phyloP scores from a whole-genome alignment of 768 basidiomycete genomes.

The Rhizopogon rudus region DNA sequence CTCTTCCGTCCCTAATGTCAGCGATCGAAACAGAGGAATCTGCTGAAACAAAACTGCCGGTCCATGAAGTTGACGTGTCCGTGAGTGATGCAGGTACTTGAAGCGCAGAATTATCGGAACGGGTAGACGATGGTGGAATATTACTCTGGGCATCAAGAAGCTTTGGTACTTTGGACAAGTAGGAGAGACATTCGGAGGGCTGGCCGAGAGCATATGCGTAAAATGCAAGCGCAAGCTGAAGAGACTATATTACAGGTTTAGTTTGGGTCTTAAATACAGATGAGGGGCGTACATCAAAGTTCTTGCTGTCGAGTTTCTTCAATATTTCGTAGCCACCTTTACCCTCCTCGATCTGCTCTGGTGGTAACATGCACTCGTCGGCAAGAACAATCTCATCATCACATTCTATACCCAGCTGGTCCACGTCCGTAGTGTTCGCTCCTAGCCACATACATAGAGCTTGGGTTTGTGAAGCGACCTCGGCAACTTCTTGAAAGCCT shows the following conservation, averaged over 20 bases:
- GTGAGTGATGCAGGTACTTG: constrained; percentile 30
- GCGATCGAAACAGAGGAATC: constrained; percentile 36
- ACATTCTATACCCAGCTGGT: constrained; percentile 47
- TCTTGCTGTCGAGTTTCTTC: constrained; percentile 42
- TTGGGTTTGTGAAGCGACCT: constrained; percentile 66
- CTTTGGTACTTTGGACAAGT: constrained; percentile 52
- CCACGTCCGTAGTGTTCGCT: constrained; percentile 45
- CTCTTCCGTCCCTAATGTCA: constrained; percentile 63
- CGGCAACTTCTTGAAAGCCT: constrained; percentile 54
- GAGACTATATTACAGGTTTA: constrained; percentile 39
- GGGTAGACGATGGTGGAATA: constrained; percentile 40
- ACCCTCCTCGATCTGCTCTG: constrained; percentile 57
- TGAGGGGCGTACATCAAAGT: constrained; percentile 51
- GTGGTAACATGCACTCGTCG: constrained; percentile 52
- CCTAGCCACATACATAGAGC: constrained; percentile 53
- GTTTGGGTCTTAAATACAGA: not conserved
- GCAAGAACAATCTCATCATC: constrained; percentile 30
- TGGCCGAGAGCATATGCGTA: constrained; percentile 74
- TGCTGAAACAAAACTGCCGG: constrained; percentile 44
- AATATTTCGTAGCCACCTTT: constrained; percentile 48
- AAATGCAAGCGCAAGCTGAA: constrained; percentile 68
- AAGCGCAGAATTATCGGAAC: constrained; percentile 34
- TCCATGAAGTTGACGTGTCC: constrained; percentile 42
- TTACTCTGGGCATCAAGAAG: constrained; percentile 50
- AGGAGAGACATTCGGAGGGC: constrained; percentile 56